Percentiles rank a stretch among this genome's conserved stretches.
Conservation (phyloP, 176 grass and related monocot species). For the Carex littledalei region DNA sequence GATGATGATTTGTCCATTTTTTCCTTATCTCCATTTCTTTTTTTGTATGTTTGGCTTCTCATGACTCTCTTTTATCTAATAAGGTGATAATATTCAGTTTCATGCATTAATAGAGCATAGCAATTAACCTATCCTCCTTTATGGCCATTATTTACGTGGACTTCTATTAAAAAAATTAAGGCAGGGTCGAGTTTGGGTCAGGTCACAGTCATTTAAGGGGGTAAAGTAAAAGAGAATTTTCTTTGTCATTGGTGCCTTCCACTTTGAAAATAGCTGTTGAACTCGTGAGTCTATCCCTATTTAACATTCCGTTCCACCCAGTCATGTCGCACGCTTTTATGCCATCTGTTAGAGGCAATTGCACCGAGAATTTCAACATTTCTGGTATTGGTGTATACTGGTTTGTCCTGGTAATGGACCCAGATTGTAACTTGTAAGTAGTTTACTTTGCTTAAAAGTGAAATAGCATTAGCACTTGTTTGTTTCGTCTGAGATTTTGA, state of each 20-base stretch:
- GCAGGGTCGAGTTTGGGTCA: neutral
- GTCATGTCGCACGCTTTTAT: neutral
- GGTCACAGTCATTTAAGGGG: neutral
- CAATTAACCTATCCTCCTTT: neutral
- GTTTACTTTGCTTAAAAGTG: neutral
- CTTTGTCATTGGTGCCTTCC: neutral
- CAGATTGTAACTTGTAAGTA: no score
- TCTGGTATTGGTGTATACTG: neutral
- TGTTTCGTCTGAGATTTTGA: neutral
- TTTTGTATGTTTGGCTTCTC: neutral
- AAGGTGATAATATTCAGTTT: neutral
- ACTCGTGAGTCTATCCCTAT: neutral
- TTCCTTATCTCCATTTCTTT: neutral
- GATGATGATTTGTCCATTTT: conserved; percentile 6
- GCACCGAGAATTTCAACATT: neutral
- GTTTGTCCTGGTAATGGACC: no score
- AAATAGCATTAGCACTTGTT: neutral
- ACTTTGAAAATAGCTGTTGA: neutral
- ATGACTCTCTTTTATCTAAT: neutral
- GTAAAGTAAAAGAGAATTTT: neutral
- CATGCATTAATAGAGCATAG: no score
- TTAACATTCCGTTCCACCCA: neutral
- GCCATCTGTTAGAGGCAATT: neutral
- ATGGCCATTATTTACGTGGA: neutral
- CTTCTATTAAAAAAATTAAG: neutral